phyloP scores from a whole-genome alignment of 345 rosid species.

The Iberis pinnata region DNA sequence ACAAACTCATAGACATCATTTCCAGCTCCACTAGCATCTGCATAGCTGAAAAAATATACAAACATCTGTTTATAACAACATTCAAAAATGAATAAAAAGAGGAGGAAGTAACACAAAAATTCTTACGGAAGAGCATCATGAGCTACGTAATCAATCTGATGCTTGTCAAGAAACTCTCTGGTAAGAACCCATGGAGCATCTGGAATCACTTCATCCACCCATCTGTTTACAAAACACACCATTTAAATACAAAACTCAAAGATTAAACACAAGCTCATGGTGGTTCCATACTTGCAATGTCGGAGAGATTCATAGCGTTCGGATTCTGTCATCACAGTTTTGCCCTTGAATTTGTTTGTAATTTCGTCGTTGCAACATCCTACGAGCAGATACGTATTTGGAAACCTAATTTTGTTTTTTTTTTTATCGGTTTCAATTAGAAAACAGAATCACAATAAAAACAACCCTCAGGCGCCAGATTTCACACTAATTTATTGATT shows the following conservation, averaged over 20 bases:
- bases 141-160: constrained; percentile 49
- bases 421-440: too few relatives aligned
- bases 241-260: neutral
- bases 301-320: constrained; percentile 64
- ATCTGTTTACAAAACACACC: constrained; percentile 35
- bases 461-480: too few relatives aligned
- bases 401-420: constrained; percentile 43
- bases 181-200: constrained; percentile 69
- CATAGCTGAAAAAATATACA: constrained; percentile 33
- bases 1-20: constrained; percentile 66
- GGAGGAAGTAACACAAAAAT: neutral
- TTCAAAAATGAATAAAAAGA: neutral
- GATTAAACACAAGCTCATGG: too few relatives aligned
- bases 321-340: constrained; percentile 52
- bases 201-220: constrained; percentile 66
- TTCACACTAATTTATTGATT: too few relatives aligned
- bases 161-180: constrained; percentile 51
- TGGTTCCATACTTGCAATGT: constrained; percentile 53
- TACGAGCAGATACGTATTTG: constrained; percentile 48
- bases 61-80: too few relatives aligned
- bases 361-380: constrained; percentile 59
- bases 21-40: constrained; percentile 65
- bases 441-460: too few relatives aligned
- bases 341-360: constrained; percentile 51
- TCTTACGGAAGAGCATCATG: constrained; percentile 58